Evolutionary conservation across 2,329 filamentous ascomycete species (phyloP).

Genomic region (Apiospora sp.): DNA sequence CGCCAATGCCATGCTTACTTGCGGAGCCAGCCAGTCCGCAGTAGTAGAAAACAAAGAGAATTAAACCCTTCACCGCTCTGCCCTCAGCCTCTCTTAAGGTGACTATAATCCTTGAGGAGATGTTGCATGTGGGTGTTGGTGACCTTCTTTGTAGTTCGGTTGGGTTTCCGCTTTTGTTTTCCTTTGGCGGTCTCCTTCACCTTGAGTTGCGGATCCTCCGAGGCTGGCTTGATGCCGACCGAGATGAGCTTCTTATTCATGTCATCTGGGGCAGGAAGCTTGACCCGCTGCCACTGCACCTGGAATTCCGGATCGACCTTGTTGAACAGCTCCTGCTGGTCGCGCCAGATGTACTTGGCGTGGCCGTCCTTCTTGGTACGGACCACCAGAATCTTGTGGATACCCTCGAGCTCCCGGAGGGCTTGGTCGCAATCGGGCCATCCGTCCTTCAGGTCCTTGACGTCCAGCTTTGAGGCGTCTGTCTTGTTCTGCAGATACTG

Average conservation of each 20-base stretch:
- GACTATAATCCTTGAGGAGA: conserved; percentile 71
- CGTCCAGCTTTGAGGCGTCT: conserved; percentile 80
- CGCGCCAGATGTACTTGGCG: conserved; percentile 86
- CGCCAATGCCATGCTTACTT: conserved; percentile 13
- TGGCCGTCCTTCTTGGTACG: conserved; percentile 92
- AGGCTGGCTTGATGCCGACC: conserved; percentile 84
- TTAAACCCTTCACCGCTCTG: background rate
- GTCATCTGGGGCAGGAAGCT: conserved; percentile 77
- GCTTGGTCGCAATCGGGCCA: conserved; percentile 86
- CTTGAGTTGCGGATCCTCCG: conserved; percentile 75
- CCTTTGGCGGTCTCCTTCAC: conserved; percentile 68
- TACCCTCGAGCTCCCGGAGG: conserved; percentile 78
- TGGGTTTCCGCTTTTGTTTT: conserved; percentile 74
- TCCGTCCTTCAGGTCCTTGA: conserved; percentile 94
- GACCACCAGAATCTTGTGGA: conserved; percentile 83
- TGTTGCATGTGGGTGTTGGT: conserved; percentile 89
- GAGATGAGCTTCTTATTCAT: conserved; percentile 76
- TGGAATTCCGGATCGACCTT: conserved; percentile 84
- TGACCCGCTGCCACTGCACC: conserved; percentile 81
- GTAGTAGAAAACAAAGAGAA: background rate
- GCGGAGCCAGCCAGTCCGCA: background rate
- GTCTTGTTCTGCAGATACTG: conserved; percentile 82
- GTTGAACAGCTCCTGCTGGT: conserved; percentile 81
- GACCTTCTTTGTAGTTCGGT: conserved; percentile 76
- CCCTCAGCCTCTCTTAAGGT: conserved; percentile 44